Evolutionary conservation across 2,329 filamentous ascomycete genomes (phyloP).

Genomic region (Penicillium sp.): DNA sequence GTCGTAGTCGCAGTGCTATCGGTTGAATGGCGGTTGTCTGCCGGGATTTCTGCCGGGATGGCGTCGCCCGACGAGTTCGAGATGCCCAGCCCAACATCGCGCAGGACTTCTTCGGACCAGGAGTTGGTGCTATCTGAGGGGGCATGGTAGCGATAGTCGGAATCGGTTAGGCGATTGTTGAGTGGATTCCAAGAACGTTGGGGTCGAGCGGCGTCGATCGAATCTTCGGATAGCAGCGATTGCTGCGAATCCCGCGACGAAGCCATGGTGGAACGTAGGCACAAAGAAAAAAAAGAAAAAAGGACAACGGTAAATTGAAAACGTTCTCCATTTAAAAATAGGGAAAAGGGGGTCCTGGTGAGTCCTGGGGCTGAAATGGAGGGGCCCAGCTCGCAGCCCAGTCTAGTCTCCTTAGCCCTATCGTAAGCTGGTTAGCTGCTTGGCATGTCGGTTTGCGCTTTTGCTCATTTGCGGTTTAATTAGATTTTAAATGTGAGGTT

Average conservation of each 20-base stretch:
- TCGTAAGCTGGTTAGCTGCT: background rate
- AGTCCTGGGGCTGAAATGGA: background rate
- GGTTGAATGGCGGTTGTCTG: constrained; percentile 4
- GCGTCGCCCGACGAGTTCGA: constrained; percentile 12
- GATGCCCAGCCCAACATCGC: constrained; percentile 24
- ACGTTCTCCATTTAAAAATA: background rate
- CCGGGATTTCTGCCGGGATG: constrained; percentile 1
- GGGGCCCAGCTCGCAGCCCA: no score
- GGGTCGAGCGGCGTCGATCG: constrained; percentile 13
- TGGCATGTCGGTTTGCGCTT: background rate
- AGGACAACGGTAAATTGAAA: background rate
- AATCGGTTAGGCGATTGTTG: constrained; percentile 11
- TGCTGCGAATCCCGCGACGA: constrained; percentile 19
- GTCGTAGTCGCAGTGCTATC: constrained; percentile 2
- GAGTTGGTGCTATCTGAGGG: constrained; percentile 10
- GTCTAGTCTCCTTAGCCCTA: background rate
- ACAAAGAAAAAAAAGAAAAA: background rate
- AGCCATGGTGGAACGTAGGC: constrained; percentile 9
- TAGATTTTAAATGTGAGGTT: background rate
- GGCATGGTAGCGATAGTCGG: constrained; percentile 14
- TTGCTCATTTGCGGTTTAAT: background rate
- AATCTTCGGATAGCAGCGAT: constrained; percentile 17
- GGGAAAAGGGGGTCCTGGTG: background rate
- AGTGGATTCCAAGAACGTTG: constrained; percentile 23
- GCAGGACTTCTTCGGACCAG: constrained; percentile 20